Evolutionary conservation across 169 alveolate species (phyloP).

Genomic region (Babesia bovis): DNA sequence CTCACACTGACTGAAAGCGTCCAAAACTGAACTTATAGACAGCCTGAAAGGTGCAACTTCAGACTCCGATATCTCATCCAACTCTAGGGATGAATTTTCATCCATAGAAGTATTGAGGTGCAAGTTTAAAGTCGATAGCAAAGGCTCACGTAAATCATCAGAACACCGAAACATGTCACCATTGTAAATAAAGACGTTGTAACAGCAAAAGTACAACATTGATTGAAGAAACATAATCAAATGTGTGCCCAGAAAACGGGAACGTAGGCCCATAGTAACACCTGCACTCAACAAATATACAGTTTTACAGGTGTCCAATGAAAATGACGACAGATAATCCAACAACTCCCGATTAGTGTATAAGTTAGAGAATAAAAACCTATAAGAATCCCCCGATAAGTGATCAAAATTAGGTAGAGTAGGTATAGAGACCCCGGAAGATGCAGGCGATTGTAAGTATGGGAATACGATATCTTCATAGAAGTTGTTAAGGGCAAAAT

Average conservation of each 20-base stretch:
- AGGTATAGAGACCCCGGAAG: neutral
- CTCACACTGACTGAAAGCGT: neutral
- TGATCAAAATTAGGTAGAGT: conserved; percentile 2
- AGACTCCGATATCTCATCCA: conserved; percentile 1
- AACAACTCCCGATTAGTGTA: conserved; percentile 31
- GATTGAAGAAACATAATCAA: conserved; percentile 51
- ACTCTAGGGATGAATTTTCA: conserved; percentile 12
- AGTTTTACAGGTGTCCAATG: conserved; percentile 36
- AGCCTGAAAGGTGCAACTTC: conserved; percentile 25
- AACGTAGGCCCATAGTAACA: conserved; percentile 54
- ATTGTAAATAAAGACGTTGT: conserved; percentile 28
- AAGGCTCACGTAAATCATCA: neutral
- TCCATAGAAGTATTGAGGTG: neutral
- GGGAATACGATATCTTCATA: conserved; percentile 31
- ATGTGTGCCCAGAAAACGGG: conserved; percentile 48
- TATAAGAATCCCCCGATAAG: conserved; percentile 28
- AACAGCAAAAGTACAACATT: conserved; percentile 33
- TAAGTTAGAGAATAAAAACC: conserved; percentile 37
- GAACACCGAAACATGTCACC: conserved; percentile 10
- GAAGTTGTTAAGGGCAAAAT: conserved; percentile 21
- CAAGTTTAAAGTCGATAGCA: neutral
- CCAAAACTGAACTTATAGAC: neutral
- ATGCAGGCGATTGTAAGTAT: neutral
- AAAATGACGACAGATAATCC: conserved; percentile 21
- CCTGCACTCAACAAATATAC: conserved; percentile 63